A percentile compares a stretch with the other conserved stretches of the same genome.
phyloP scores from a whole-genome alignment of 192 early-diverging fungal species.

The Jimgerdemannia flammicorona region DNA sequence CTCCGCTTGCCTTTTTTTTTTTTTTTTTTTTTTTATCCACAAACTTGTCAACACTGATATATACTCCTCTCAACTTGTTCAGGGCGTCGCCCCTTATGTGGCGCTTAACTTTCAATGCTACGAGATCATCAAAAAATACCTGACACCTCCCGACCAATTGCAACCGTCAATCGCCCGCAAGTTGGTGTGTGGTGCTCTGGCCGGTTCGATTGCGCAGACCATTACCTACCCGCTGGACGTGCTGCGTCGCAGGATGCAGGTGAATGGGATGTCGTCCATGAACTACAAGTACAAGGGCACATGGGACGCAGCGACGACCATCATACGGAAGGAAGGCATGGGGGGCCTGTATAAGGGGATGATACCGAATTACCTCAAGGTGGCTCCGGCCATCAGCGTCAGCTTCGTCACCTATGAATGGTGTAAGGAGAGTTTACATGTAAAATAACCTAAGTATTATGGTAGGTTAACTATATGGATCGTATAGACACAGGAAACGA shows the following conservation, averaged over 20 bases:
- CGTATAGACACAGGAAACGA: too few relatives aligned
- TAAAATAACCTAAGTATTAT: constrained; percentile 8
- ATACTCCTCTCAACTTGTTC: neutral
- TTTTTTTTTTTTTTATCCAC: neutral
- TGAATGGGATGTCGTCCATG: constrained; percentile 65
- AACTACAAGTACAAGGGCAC: constrained; percentile 71
- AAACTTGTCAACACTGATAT: neutral
- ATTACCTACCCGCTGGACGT: constrained; percentile 81
- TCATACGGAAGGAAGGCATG: constrained; percentile 64
- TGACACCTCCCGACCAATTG: constrained; percentile 56
- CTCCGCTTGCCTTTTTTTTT: neutral
- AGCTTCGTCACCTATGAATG: constrained; percentile 81
- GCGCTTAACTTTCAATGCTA: constrained; percentile 82
- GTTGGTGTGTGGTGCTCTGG: constrained; percentile 69
- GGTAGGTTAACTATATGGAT: too few relatives aligned
- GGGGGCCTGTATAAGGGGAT: constrained; percentile 72
- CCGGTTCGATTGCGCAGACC: constrained; percentile 78
- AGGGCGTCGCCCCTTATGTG: constrained; percentile 79
- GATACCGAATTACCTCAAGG: constrained; percentile 81
- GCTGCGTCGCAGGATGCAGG: constrained; percentile 75
- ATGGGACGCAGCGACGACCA: constrained; percentile 56
- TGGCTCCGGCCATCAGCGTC: constrained; percentile 80
- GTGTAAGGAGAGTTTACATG: constrained; percentile 63
- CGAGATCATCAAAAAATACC: constrained; percentile 67
- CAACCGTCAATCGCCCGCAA: constrained; percentile 60